These are phyloP conservation scores for Westerdykella aurantiaca DNA, from an alignment of 2,329 filamentous ascomycete species.

Conservation along the genomic window DNA sequence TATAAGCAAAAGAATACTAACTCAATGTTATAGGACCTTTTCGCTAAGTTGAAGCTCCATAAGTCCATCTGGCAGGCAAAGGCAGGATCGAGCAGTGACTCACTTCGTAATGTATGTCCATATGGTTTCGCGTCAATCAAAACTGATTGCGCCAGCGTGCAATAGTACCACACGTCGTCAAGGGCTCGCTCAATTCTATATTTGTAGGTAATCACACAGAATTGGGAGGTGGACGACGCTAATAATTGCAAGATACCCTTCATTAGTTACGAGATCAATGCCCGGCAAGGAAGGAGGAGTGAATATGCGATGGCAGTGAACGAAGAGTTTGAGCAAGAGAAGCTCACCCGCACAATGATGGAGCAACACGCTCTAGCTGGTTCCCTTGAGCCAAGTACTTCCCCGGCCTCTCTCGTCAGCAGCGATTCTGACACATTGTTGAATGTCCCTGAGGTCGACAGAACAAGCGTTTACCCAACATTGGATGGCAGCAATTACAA, in stretches of 20 bases:
- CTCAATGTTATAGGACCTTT: not conserved
- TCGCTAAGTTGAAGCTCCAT: slow-evolving; percentile 5
- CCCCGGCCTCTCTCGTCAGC: not conserved
- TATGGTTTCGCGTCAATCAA: no score
- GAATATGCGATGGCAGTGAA: not conserved
- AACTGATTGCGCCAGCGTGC: no score
- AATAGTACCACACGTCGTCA: no score
- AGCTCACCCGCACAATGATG: not conserved
- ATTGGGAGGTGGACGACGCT: no score
- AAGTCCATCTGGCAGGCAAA: slow-evolving; percentile 3
- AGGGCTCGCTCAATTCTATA: no score
- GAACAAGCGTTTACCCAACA: no score
- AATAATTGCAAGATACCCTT: not conserved
- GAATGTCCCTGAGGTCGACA: no score
- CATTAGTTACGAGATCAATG: slow-evolving; percentile 5
- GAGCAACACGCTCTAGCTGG: slow-evolving; percentile 1
- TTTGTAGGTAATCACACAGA: no score
- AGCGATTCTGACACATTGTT: no score
- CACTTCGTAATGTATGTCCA: no score
- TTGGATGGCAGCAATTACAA: not conserved
- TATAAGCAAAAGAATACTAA: no score
- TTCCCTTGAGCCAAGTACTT: slow-evolving; percentile 2
- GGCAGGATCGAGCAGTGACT: slow-evolving; percentile 2
- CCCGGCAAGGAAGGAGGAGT: slow-evolving; percentile 2
- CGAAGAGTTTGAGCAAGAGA: not conserved